A percentile compares a stretch with the other conserved stretches of the same genome.
phyloP scores from a whole-genome alignment of 768 basidiomycete species.

The Gyrodon lividus region DNA sequence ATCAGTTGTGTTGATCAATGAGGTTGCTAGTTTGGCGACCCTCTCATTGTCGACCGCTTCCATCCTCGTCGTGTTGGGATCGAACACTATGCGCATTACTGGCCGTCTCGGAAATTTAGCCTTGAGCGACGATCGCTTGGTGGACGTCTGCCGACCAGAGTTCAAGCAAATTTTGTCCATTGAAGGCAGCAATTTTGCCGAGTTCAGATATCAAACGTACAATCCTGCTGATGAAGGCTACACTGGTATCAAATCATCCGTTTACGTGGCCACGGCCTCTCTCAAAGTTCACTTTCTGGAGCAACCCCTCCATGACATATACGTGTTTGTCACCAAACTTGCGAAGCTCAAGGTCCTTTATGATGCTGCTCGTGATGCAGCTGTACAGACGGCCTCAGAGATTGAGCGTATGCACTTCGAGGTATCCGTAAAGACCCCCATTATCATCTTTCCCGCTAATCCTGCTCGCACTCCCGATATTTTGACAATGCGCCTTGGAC shows the following conservation, averaged over 20 bases:
- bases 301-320: constrained; percentile 85
- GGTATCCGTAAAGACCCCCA: constrained; percentile 88
- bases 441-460: constrained; percentile 82
- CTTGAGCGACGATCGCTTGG: constrained; percentile 68
- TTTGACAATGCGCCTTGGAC: constrained; percentile 82
- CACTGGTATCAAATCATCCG: constrained; percentile 77
- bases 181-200: constrained; percentile 90
- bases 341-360: constrained; percentile 92
- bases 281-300: constrained; percentile 88
- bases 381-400: constrained; percentile 89
- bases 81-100: constrained; percentile 71
- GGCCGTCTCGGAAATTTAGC: constrained; percentile 83
- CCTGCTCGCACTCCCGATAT: constrained; percentile 59
- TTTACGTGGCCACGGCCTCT: constrained; percentile 84
- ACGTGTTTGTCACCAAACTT: constrained; percentile 78
- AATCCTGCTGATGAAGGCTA: constrained; percentile 70
- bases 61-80: constrained; percentile 70
- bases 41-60: constrained; percentile 89
- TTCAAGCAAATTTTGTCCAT: constrained; percentile 90
- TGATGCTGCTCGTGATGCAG: constrained; percentile 90
- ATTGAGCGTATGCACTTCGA: constrained; percentile 94
- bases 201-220: constrained; percentile 91
- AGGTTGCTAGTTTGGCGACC: constrained; percentile 70
- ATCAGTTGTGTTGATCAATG: constrained; percentile 77
- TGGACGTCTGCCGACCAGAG: constrained; percentile 50